phyloP scores from a whole-genome alignment of 495 filamentous ascomycete genomes.

The Pseudomonodictys pantanalensis region DNA sequence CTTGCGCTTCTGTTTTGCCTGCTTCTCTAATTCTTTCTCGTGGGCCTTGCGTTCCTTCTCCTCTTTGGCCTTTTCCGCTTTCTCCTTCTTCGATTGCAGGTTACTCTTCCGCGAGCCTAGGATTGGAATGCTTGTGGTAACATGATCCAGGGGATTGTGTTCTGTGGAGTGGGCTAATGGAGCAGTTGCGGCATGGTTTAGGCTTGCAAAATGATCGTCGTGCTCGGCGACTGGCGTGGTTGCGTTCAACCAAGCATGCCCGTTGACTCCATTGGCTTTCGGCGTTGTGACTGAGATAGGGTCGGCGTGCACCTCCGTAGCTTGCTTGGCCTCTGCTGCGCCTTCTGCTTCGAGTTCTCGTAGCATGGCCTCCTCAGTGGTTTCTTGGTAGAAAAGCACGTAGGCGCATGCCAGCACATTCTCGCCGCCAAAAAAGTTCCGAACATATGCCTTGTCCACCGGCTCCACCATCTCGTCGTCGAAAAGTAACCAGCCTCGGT shows the following conservation, averaged over 20 bases:
- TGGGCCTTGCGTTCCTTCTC: constrained; percentile 38
- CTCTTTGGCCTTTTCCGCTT: constrained; percentile 37
- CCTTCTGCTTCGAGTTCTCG: constrained; percentile 81
- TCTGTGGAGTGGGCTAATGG: constrained; percentile 45
- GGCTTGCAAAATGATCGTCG: constrained; percentile 50
- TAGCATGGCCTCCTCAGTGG: constrained; percentile 81
- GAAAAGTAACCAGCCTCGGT: constrained; percentile 92
- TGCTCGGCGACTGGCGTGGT: constrained; percentile 50
- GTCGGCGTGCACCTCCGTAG: constrained; percentile 30
- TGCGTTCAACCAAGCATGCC: constrained; percentile 25
- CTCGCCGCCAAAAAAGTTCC: constrained; percentile 94
- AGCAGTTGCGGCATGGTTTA: constrained; percentile 61
- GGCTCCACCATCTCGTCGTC: constrained; percentile 99
- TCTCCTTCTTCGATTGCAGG: constrained; percentile 56
- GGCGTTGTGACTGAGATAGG: background rate
- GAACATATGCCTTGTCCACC: constrained; percentile 93
- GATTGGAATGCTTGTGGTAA: constrained; percentile 24
- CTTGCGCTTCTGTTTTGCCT: constrained; percentile 61
- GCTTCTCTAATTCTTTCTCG: constrained; percentile 58
- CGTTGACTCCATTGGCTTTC: constrained; percentile 36
- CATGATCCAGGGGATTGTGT: constrained; percentile 32
- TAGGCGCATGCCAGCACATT: constrained; percentile 92
- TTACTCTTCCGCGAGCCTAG: constrained; percentile 41
- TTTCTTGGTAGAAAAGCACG: constrained; percentile 97
- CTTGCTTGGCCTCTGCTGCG: constrained; percentile 59